Base-by-base conservation (phyloP, 2,329 filamentous ascomycete genomes). In the Sclerotinia spermophila region DNA sequence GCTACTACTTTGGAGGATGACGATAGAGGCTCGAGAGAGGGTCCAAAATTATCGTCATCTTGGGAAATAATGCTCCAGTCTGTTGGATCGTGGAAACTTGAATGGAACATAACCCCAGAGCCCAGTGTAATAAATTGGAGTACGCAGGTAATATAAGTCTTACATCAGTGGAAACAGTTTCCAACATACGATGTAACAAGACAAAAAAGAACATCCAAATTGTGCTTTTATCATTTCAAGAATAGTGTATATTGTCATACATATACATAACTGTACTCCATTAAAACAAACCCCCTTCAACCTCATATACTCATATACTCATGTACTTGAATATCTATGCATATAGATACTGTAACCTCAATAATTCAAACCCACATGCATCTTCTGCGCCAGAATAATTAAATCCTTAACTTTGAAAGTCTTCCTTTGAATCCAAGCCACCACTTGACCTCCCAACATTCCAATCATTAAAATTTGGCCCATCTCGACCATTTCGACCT, bases 371-470 rank as follows among this genome's bases (percentile, higher is more conserved):
- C 24, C 24, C 35, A 27, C 56, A 42, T 21, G 38, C 58, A 27
- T 10, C 30, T 33, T 42, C 38, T 60, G 58, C 58, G 21, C 44
- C 58, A 7, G 1, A 5, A 30, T 13, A 21, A 30, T 30, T 30
- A 7, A 44, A 42, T 38, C 58, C 58, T 44, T 30, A 44, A 30
- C 58, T 8, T 8, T 30, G n/a, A 61, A 61, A 30, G 27, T 13
- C 38, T 42, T 61, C 58, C 58, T 61, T 42, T 38, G 27, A 64
- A 48, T 64, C 42, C 60, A 64, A 64, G 60, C 60, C 60, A 64
- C 30, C 55, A 35, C 24, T 10, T n/a, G 24, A 38, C 55, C 55
- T 58, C n/a, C 35, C 56, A 27, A 59, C 56, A 17, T 11, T 27
- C 19, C 6, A 40, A 5, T 8, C 56, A 19, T 62, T n/a, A 17